A percentile compares a stretch with the other conserved stretches of the same genome.
phyloP scores from a whole-genome alignment of 768 basidiomycete genomes.

The Tylopilus subfusipes region DNA sequence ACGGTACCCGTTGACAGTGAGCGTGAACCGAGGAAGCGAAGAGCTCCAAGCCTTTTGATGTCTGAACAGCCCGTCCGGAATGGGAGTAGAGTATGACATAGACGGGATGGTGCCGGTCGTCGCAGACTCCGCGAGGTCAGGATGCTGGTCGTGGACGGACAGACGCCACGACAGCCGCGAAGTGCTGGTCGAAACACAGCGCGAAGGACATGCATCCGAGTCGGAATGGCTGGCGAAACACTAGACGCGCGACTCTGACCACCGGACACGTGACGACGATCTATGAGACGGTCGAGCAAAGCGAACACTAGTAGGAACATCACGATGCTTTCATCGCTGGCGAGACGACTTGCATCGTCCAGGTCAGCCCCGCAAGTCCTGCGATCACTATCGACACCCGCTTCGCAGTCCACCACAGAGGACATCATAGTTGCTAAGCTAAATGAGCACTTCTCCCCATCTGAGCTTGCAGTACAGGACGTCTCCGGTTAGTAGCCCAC shows the following conservation, averaged over 20 bases:
- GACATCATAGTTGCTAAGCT: slow-evolving; percentile 69
- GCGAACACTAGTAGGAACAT: no score
- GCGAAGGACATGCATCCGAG: slow-evolving; percentile 23
- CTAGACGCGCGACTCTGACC: not conserved
- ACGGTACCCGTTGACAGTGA: slow-evolving; percentile 38
- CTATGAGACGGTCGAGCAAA: not conserved
- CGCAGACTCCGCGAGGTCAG: slow-evolving; percentile 11
- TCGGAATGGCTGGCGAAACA: not conserved
- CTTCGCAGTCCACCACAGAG: slow-evolving; percentile 34
- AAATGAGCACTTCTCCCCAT: slow-evolving; percentile 69
- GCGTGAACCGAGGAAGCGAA: slow-evolving; percentile 30
- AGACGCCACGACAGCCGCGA: slow-evolving; percentile 4
- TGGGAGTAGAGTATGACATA: slow-evolving; percentile 4
- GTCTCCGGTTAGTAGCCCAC: slow-evolving; percentile 74
- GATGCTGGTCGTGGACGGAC: not conserved
- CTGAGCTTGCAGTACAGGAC: slow-evolving; percentile 83
- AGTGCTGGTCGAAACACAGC: slow-evolving; percentile 16
- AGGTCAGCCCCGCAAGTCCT: slow-evolving; percentile 23
- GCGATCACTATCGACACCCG: slow-evolving; percentile 27
- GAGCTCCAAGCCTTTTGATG: not conserved
- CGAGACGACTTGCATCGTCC: slow-evolving; percentile 34
- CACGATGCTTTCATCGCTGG: slow-evolving; percentile 27
- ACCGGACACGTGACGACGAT: slow-evolving; percentile 16
- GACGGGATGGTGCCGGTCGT: not conserved
- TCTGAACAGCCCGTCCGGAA: slow-evolving; percentile 1